Evolutionary conservation across 2,329 filamentous ascomycete genomes (phyloP), one percentile per base, ranked within the genome.

Genomic region (Colletotrichum sojae): DNA sequence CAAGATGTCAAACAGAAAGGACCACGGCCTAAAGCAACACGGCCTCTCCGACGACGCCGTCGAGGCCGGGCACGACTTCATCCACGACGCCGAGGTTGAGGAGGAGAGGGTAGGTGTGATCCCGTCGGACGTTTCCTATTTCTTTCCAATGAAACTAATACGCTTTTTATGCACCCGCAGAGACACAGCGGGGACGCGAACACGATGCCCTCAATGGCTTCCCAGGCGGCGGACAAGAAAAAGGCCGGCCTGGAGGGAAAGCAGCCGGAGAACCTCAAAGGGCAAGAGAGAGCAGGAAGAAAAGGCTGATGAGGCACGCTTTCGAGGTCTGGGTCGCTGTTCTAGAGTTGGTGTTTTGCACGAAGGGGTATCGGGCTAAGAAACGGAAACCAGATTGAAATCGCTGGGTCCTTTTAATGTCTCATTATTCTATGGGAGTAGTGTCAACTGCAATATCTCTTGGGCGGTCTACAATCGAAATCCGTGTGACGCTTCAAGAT

Each of bases 31-130:
- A 3, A 68, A 68, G 54, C 27, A 64, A 40, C 65, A 68, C 4
- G 65, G 65, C 2, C 60, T 68, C 27, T 65, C 65, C 22, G 65
- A 65, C 18, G 65, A 68, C 6, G 78, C 78, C 16, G 59, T 75
- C 6, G 78, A 78, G 61, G 65, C 65, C 4, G 66, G 68, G 6
- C 78, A 80, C 53, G 78, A 80, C 18, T 73, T 80, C 52, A 80
- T 80, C 18, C 77, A 80, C 56, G 62, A 73, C 4, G 78, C 78
- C 36, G 78, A 80, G 57, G n/a, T 74, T 0, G 77, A 79, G 53
- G 78, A 79, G 59, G 78, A 79, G 57, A 74, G 72, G 61, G 76
- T 76, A 22, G 22, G 61, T 48, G 4, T 27, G 6, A 36, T 8
- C 48, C 5, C 16, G n/a, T 25, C 1, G 22, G 3, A 4, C 22